Evolutionary conservation across 2,329 filamentous ascomycete species (phyloP), one percentile per base, ranked within the genome.

Genomic region (Fusarium buharicum): DNA sequence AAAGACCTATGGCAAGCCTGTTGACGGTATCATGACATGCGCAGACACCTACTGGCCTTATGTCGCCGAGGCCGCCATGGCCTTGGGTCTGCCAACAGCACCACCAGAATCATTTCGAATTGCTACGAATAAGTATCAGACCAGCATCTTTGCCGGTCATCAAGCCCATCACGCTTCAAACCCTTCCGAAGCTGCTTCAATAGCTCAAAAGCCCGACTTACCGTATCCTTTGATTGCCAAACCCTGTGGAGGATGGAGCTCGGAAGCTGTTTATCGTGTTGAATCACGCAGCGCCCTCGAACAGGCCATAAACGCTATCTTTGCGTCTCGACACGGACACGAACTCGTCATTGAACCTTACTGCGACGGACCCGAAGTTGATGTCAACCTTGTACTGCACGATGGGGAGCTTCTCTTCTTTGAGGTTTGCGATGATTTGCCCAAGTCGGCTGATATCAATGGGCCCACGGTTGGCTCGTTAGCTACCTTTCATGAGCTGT

Each of bases 401-500:
- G 58, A 69, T 30, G 66, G 66, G 1, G 24, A 69, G 37, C 27
- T 69, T 11, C 54, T 67, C 22, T 69, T 68, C 45, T 67, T 52
- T 18, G 66, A 67, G 38, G 44, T 55, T n/a, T 55, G 50, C 20
- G 64, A 67, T 12, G 62, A 67, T 27, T 49, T 64, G 17, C 64
- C 64, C 13, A 66, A 54, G 8, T 36, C 55, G 5, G 64, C 50
- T 2, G 64, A 67, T 24, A 20, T 34, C 27, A 58, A 54, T 33
- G 50, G 46, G 1, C 33, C 44, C 24, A 56, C 53, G 12, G 40
- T 27, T 14, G 46, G 46, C 20, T 40, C 34, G 6, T 27, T 49
- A 10, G 38, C 27, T 40, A 49, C 46, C 1, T 49, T 49, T 31
- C 46, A 49, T 17, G 46, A 49, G n/a, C 34, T 49, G 27, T 49